Evolutionary conservation across 2,329 filamentous ascomycete genomes (phyloP), one percentile per base, ranked within the genome.

Genomic region (Septoria linicola): DNA sequence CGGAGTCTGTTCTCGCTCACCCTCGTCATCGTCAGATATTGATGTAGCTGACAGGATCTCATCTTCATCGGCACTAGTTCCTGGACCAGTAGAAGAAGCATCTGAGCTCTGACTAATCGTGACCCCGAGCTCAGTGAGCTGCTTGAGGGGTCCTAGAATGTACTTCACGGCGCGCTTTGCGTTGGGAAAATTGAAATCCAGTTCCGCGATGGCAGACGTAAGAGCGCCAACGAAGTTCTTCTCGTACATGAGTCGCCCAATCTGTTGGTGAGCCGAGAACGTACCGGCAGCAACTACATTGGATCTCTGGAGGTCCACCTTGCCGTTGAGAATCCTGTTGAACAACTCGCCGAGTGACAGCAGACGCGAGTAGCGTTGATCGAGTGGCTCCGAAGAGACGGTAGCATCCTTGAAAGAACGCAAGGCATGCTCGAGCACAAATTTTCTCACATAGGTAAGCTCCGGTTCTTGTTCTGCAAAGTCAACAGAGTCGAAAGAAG

Each of bases 201-300:
- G 87, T 63, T 99, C 95, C 14, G 93, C 89, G 62, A 99, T 91
- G 1, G 95, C 95, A 10, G 85, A 82, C 1, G 93, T 97, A 53
- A 99, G 74, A 41, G 92, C 87, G 19, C 88, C 82, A 55, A 97
- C 85, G 68, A 93, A 96, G 49, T 95, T 90, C 74, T 97, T 99
- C 72, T 99, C 93, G 63, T 95, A 97, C 93, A 99, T 99, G 54
- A 96, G 83, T 60, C 90, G 89, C 27, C 89, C 86, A 60, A 99
- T 80, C 65, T 96, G 90, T 62, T 87, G 84, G 57, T 91, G 87
- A 6, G 90, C 91, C 30, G 50, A 57, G 35, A 56, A 52, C 2
- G 57, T 41, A 14, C 52, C 37, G 30, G 51, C 49, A 23, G 55
- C 46, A 13, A 57, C 39, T 1, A 45, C 54, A 30, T 54, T 59